A percentile compares a stretch with the other conserved stretches of the same genome.
Conservation (phyloP, 768 basidiomycete species). For the Termitomyces sp. region DNA sequence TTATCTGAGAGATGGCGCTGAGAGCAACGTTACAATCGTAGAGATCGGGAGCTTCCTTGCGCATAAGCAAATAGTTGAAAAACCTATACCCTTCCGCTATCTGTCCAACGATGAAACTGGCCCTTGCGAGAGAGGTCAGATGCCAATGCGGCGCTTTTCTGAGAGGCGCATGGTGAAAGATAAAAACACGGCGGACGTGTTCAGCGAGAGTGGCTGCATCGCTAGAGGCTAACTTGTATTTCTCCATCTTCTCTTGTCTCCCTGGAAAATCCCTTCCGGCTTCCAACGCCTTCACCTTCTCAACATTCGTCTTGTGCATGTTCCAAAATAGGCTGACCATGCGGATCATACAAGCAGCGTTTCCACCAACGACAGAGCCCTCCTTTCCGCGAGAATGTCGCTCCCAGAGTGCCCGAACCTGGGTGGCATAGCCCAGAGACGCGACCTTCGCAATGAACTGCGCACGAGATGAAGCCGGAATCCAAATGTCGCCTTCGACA, state of each 20-base stretch:
- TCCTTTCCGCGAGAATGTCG: conserved; percentile 42
- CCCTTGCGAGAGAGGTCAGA: conserved; percentile 59
- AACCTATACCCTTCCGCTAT: conserved; percentile 40
- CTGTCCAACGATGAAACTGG: conserved; percentile 52
- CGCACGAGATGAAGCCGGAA: conserved; percentile 43
- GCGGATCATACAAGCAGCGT: conserved; percentile 40
- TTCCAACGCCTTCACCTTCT: neutral
- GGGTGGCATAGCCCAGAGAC: conserved; percentile 36
- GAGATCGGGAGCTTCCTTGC: conserved; percentile 51
- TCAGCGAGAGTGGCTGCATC: conserved; percentile 36
- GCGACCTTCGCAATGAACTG: conserved; percentile 45
- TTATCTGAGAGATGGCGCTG: conserved; percentile 43
- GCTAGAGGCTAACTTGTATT: conserved; percentile 11
- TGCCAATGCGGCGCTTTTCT: conserved; percentile 39
- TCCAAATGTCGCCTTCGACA: conserved; percentile 30
- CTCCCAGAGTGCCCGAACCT: conserved; percentile 55
- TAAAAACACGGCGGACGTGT: conserved; percentile 41
- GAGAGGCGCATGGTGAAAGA: conserved; percentile 39
- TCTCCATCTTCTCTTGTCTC: conserved; percentile 4
- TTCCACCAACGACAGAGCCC: conserved; percentile 34
- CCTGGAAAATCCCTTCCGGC: neutral
- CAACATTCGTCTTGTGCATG: conserved; percentile 17
- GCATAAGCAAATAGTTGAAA: conserved; percentile 40
- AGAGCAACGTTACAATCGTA: conserved; percentile 65
- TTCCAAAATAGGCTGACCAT: conserved; percentile 44